phyloP scores from a whole-genome alignment of 257 asterid genomes.

The Salvia hispanica region DNA sequence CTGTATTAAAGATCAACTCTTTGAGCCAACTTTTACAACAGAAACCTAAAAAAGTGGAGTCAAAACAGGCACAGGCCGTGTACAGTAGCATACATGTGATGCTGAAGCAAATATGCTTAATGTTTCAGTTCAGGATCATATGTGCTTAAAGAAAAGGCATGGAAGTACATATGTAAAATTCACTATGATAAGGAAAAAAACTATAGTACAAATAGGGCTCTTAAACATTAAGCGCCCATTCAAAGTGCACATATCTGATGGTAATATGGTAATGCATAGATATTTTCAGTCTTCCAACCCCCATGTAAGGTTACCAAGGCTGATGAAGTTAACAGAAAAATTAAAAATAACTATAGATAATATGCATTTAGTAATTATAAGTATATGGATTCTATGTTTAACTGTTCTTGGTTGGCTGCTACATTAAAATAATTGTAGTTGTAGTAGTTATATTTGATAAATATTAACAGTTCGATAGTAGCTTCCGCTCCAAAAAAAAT shows the following conservation, averaged over 20 bases:
- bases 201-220: no score
- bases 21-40: constrained; percentile 11
- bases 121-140: neutral
- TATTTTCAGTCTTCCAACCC: neutral
- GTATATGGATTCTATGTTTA: no score
- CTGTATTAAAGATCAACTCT: neutral
- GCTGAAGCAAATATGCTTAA: constrained; percentile 16
- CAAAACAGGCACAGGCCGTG: neutral
- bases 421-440: no score
- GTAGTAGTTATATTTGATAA: no score
- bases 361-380: no score
- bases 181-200: neutral
- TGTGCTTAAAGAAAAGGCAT: neutral
- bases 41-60: neutral
- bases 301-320: neutral
- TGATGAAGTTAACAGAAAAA: neutral
- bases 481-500: neutral
- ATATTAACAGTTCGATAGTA: constrained; percentile 4
- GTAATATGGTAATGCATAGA: constrained; percentile 16
- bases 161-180: neutral
- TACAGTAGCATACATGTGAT: constrained; percentile 9
- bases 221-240: neutral
- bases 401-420: no score
- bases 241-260: neutral
- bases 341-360: neutral